phyloP scores from a whole-genome alignment of 805 yeast genomes.

The Kodamaea leandrae region DNA sequence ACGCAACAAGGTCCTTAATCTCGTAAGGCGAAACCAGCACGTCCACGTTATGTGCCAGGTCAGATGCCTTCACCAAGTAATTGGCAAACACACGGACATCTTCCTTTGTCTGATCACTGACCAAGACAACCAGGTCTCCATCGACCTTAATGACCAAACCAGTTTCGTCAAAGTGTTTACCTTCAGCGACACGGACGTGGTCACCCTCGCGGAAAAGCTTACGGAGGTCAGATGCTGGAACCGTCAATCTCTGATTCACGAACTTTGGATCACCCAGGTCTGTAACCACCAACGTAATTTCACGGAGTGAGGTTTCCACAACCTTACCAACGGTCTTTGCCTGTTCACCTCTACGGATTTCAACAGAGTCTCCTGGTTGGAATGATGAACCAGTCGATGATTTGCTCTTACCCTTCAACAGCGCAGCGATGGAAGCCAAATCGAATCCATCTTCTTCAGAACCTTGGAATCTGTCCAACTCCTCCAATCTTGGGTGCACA shows the following conservation, averaged over 20 bases:
- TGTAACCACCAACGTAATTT: slow-evolving; percentile 50
- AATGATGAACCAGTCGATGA: slow-evolving; percentile 41
- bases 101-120: slow-evolving; percentile 83
- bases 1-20: slow-evolving; percentile 83
- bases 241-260: slow-evolving; percentile 63
- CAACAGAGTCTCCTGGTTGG: slow-evolving; percentile 93
- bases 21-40: slow-evolving; percentile 78
- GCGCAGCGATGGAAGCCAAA: slow-evolving; percentile 78
- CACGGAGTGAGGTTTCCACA: slow-evolving; percentile 55
- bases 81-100: slow-evolving; percentile 93
- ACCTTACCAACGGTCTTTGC: slow-evolving; percentile 84
- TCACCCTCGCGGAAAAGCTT: slow-evolving; percentile 90
- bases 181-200: slow-evolving; percentile 88
- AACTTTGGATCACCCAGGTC: slow-evolving; percentile 56
- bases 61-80: slow-evolving; percentile 87
- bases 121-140: slow-evolving; percentile 83
- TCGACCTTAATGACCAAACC: slow-evolving; percentile 85
- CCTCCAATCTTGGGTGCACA: slow-evolving; percentile 86
- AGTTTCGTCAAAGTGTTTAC: slow-evolving; percentile 89
- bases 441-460: slow-evolving; percentile 83
- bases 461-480: slow-evolving; percentile 75
- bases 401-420: slow-evolving; percentile 56
- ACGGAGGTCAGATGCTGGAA: slow-evolving; percentile 77
- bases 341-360: slow-evolving; percentile 90
- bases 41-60: slow-evolving; percentile 55